Evolutionary conservation across 441 rosid species (phyloP), one percentile per base, ranked within the genome.

Genomic region (Populus hybrid): DNA sequence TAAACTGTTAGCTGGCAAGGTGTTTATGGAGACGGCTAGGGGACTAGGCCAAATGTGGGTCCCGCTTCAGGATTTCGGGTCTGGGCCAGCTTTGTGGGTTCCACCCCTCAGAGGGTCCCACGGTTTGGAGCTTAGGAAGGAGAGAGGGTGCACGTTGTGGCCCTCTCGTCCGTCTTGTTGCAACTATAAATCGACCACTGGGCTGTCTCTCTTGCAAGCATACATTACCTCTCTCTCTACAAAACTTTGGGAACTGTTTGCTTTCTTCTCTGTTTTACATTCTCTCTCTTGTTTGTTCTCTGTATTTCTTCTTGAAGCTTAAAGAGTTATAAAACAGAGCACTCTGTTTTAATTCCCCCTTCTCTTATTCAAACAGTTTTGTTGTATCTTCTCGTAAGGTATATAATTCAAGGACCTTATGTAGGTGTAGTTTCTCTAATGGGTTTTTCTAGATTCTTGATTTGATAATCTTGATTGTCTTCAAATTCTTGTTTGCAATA

Each of bases 131-230:
- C 14, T 66, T 9, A 1, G 14, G 29, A 29, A 36, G 64, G 36
- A 33, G 24, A 65, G 65, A 63, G 63, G 31, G 3, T 31, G 24
- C 50, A 21, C 31, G 3, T 3, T 23, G 63, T 35, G 26, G 59
- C 9, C 68, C 14, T 71, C 78, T 87, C 84, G 87, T 85, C 89
- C 76, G 79, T 73, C 87, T 76, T 4, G 73, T 71, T 77, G 28
- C 84, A 75, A 73, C 90, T 88, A 93, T 92, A 90, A 77, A 83
- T 38, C 74, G 72, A 75, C 84, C 86, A 50, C 74, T 84, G 74
- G 8, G 33, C 73, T 69, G 71, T 80, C 81, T 85, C 81, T 73
- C 84, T 79, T 89, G 64, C 78, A 73, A 35, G 20, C 69, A 65
- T 16, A 35, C 89, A 74, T 79, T 76, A 29, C 31, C 33, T 72